A percentile compares a stretch with the other conserved stretches of the same genome.
These are phyloP conservation scores for Solanum sejunctum DNA, from an alignment of 257 asterid genomes.

Conservation along the genomic window DNA sequence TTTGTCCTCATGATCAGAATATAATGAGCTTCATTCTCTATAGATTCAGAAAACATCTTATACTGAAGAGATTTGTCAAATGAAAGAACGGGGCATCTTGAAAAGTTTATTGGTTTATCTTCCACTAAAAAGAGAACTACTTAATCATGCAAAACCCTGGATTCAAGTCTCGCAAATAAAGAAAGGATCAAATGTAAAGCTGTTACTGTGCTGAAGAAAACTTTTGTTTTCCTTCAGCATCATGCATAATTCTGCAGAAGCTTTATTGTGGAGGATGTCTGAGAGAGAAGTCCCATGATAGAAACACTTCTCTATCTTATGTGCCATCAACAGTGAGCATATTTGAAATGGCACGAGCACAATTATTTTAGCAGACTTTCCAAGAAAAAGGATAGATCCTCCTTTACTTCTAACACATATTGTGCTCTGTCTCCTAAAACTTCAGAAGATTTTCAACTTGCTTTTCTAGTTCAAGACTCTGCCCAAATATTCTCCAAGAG, in stretches of 20 bases:
- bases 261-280: neutral
- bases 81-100: neutral
- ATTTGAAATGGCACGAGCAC: conserved; percentile 13
- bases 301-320: neutral
- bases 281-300: neutral
- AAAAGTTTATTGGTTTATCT: neutral
- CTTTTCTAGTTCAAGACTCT: conserved; percentile 14
- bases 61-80: neutral
- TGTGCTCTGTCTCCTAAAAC: neutral
- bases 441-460: conserved; percentile 12
- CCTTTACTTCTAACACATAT: neutral
- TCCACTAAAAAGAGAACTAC: neutral
- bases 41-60: neutral
- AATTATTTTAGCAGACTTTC: neutral
- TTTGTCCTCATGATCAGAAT: neutral
- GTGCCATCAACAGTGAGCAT: conserved; percentile 7
- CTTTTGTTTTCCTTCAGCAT: conserved; percentile 1
- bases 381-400: neutral
- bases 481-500: conserved; percentile 4
- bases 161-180: neutral
- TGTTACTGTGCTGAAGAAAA: neutral
- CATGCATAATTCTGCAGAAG: conserved; percentile 1
- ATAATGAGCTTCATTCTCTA: neutral
- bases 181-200: neutral
- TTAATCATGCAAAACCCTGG: neutral